These are phyloP conservation scores for Pestalotiopsis fici DNA, from an alignment of 2,329 filamentous ascomycete species.

Conservation along the genomic window DNA sequence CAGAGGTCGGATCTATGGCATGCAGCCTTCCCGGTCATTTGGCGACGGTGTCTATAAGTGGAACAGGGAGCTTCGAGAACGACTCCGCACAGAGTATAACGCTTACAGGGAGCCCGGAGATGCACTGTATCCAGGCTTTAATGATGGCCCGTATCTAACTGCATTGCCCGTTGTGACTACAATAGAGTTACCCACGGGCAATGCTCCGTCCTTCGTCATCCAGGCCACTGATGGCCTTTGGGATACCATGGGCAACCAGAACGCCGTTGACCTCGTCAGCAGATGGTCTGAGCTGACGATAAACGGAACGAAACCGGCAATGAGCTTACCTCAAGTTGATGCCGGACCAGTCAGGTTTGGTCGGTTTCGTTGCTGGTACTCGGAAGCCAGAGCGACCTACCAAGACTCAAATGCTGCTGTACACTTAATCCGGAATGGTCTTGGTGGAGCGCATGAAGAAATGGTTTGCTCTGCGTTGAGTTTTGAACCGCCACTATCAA, in stretches of 20 bases:
- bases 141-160: conserved; percentile 67
- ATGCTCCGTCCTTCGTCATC: conserved; percentile 59
- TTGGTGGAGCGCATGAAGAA: conserved; percentile 74
- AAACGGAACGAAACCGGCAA: conserved; percentile 4
- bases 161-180: conserved; percentile 66
- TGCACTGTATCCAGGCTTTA: conserved; percentile 41
- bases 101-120: conserved; percentile 37
- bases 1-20: conserved; percentile 60
- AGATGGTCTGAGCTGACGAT: conserved; percentile 47
- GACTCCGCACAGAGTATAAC: conserved; percentile 47
- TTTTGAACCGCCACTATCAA: conserved; percentile 68
- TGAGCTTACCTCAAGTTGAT: too few species aligned
- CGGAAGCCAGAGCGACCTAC: conserved; percentile 67
- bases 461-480: conserved; percentile 75
- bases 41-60: conserved; percentile 72
- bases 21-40: conserved; percentile 65
- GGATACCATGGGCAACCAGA: conserved; percentile 57
- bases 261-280: conserved; percentile 59
- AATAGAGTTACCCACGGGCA: conserved; percentile 42
- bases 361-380: conserved; percentile 24
- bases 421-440: conserved; percentile 77
- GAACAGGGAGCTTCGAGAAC: conserved; percentile 47
- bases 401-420: conserved; percentile 82
- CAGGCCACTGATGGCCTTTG: conserved; percentile 69
- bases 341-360: conserved; percentile 21